phyloP scores from a whole-genome alignment of 2,329 filamentous ascomycete genomes.

The Sarocladium kiliense region DNA sequence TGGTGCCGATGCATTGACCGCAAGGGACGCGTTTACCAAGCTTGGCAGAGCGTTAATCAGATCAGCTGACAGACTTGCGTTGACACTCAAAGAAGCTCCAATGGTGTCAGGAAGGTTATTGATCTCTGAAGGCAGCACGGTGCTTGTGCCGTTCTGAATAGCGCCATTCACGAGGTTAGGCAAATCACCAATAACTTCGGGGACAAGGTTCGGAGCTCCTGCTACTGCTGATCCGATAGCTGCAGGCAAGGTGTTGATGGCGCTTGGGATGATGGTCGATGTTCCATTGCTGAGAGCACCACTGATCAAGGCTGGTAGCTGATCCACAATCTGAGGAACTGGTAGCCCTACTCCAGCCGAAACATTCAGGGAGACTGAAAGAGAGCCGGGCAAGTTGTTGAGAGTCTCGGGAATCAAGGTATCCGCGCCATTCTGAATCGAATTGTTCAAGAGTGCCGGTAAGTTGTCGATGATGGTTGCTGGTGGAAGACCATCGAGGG shows the following conservation, averaged over 20 bases:
- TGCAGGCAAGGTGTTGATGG: slow-evolving; percentile 7
- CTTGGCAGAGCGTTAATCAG: not conserved
- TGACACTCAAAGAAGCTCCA: not conserved
- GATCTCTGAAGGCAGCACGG: not conserved
- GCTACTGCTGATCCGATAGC: not conserved
- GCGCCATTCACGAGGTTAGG: slow-evolving; percentile 1
- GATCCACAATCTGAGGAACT: not conserved
- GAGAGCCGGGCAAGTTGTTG: not conserved
- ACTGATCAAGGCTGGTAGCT: slow-evolving; percentile 1
- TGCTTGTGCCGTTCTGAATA: not conserved
- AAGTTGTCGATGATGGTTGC: not conserved
- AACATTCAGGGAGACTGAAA: not conserved
- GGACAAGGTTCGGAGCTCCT: slow-evolving; percentile 1
- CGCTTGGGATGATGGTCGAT: not conserved
- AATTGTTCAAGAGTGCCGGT: not conserved
- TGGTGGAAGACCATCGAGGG: not conserved
- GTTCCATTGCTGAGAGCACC: not conserved
- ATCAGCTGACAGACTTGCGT: not conserved
- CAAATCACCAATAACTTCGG: not conserved
- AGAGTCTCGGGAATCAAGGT: not conserved
- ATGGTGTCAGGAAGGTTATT: slow-evolving; percentile 5
- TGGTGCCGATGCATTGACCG: not conserved
- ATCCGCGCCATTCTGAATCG: not conserved
- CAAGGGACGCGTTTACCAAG: not conserved
- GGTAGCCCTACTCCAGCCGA: not conserved